Percentiles rank a stretch among this genome's conserved stretches.
phyloP scores from a whole-genome alignment of 2,329 filamentous ascomycete species.

The Sporothrix protearum region DNA sequence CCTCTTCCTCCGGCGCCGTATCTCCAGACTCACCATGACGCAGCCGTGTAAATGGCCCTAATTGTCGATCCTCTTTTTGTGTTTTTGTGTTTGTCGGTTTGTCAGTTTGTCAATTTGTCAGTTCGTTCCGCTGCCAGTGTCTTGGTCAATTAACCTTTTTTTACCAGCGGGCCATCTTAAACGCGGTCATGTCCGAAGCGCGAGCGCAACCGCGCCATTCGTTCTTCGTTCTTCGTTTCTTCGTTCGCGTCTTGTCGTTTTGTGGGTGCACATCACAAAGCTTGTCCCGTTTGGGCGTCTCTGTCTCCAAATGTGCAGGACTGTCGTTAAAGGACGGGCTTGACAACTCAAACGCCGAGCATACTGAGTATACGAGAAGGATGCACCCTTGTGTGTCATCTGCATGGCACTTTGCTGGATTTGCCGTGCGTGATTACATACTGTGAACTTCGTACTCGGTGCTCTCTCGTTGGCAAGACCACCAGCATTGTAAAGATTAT shows the following conservation, averaged over 20 bases:
- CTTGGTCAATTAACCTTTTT: neutral
- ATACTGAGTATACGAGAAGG: neutral
- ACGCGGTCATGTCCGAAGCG: conserved; percentile 10
- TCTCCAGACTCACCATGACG: neutral
- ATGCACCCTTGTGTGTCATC: conserved; percentile 1
- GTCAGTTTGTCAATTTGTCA: neutral
- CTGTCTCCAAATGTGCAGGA: neutral
- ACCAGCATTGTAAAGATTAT: neutral
- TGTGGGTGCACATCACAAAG: neutral
- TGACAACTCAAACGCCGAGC: conserved; percentile 4
- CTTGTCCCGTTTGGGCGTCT: conserved; percentile 2
- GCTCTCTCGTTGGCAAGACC: neutral
- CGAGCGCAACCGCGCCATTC: neutral
- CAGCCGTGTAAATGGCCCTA: neutral
- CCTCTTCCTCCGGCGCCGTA: neutral
- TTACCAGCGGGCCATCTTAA: neutral
- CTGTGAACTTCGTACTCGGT: too few species aligned
- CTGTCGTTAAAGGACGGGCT: neutral
- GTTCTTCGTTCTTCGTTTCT: neutral
- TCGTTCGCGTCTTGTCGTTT: neutral
- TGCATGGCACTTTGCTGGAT: neutral
- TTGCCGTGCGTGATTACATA: neutral
- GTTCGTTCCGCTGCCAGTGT: neutral
- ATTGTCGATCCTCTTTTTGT: neutral
- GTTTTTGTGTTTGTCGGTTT: too few species aligned